Percentiles rank a stretch among this genome's conserved stretches.
These are phyloP conservation scores for Eleusine indica DNA, from an alignment of 176 grass and related monocot genomes.

Conservation along the genomic window DNA sequence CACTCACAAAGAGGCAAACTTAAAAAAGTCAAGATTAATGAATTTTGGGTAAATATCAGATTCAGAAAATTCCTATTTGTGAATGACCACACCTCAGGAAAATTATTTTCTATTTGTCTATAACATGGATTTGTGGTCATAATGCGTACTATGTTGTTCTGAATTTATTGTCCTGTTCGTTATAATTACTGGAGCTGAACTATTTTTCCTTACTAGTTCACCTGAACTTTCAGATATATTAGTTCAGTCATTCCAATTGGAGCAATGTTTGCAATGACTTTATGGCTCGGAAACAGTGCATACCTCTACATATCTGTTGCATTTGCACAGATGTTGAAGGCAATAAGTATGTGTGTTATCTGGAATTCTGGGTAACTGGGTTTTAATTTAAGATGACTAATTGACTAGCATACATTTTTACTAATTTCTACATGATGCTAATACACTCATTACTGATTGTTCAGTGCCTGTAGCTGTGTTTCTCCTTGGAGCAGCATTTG, in stretches of 20 bases:
- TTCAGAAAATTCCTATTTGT: neutral
- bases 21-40: neutral
- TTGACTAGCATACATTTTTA: neutral
- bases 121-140: neutral
- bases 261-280: constrained; percentile 98
- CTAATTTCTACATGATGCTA: constrained; percentile 22
- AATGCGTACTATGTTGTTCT: neutral
- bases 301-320: constrained; percentile 99
- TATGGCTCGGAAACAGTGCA: constrained; percentile 98
- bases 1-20: neutral
- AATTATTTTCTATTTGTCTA: neutral
- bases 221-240: constrained; percentile 77
- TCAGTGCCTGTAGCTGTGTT: constrained; percentile 99
- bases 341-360: constrained; percentile 72
- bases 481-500: constrained; percentile 83
- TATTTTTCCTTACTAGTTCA: constrained; percentile 3
- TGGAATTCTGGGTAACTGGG: neutral
- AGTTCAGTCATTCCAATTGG: constrained; percentile 96
- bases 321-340: constrained; percentile 99
- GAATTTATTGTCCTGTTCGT: constrained; percentile 12
- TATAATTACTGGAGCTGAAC: neutral
- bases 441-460: constrained; percentile 24
- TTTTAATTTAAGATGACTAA: constrained; percentile 19
- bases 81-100: neutral
- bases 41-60: neutral